Percentiles rank a stretch among this genome's conserved stretches.
phyloP scores from a whole-genome alignment of 2,329 filamentous ascomycete species.

The Berkeleyomyces rouxiae region DNA sequence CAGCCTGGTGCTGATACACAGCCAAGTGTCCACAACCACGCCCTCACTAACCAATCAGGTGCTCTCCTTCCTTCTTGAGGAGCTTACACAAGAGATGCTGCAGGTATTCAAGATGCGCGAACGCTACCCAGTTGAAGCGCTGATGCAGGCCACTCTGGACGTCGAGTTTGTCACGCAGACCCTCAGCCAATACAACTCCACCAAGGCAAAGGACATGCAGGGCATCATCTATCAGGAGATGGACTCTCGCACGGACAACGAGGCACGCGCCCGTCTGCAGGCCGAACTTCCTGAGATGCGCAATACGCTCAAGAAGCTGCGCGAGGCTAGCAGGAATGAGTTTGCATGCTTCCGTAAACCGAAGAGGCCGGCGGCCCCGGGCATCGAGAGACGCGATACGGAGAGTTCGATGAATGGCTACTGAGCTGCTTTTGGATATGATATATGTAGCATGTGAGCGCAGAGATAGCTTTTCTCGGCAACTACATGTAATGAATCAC shows the following conservation, averaged over 20 bases:
- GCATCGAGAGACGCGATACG: constrained; percentile 12
- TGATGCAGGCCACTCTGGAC: constrained; percentile 95
- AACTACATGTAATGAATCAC: neutral
- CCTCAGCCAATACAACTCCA: constrained; percentile 73
- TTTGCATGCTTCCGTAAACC: constrained; percentile 71
- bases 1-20: constrained; percentile 76
- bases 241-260: constrained; percentile 76
- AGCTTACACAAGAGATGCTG: constrained; percentile 64
- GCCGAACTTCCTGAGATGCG: constrained; percentile 82
- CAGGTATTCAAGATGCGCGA: constrained; percentile 54
- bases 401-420: constrained; percentile 1
- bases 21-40: constrained; percentile 68
- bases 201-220: constrained; percentile 65
- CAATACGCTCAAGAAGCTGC: constrained; percentile 63
- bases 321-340: constrained; percentile 67
- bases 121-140: constrained; percentile 57
- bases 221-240: constrained; percentile 83
- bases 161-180: constrained; percentile 96
- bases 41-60: constrained; percentile 63
- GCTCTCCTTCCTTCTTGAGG: constrained; percentile 72
- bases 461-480: neutral
- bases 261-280: constrained; percentile 64
- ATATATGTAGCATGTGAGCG: neutral
- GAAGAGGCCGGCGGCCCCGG: constrained; percentile 23
- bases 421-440: neutral